Evolutionary conservation across 2,329 filamentous ascomycete species (phyloP), one percentile per base, ranked within the genome.

Genomic region (Botryotinia narcissicola): DNA sequence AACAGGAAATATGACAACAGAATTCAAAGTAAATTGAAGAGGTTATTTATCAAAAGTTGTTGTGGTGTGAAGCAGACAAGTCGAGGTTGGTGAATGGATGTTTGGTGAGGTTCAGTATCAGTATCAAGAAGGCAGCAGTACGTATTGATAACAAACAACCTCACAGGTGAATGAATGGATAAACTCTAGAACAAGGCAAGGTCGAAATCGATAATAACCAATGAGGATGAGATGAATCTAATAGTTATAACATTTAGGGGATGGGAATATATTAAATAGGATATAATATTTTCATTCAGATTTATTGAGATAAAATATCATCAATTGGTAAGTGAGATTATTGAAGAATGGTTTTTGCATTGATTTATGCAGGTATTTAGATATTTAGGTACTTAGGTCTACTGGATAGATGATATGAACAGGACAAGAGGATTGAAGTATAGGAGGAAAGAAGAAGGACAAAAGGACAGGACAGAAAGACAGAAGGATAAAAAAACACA

Each of bases 61-160:
- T 51, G 46, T 14, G 18, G 44, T 20, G 44, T 20, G n/a, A 9
- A n/a, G 32, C 16, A 8, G 29, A 51, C 63, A 37, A 48, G n/a
- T 29, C 25, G 25, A 29, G 51, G 25, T 8, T 5, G n/a, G 29
- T 54, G 51, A 9, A 32, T 66, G 8, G 32, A 51, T 20, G 44
- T 51, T 66, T 32, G 63, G 16, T 37, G 44, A 66, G 63, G 63
- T 66, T 66, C 63, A 18, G 44, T 35, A 48, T 66, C 42, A 6
- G 32, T 14, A 35, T 25, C 29, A 6, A 44, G 25, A n/a, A n/a
- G 25, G n/a, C n/a, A 4, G 32, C 3, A 32, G 60, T 25, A 29
- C 3, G 60, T 29, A 63, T 4, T 18, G 62, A 64, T 64, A 44
- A 64, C n/a, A 22, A 63, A n/a, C 61, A 64, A 29, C n/a, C 62